Percentiles rank a stretch among this genome's conserved stretches.
Evolutionary conservation across 2,329 filamentous ascomycete species (phyloP).

Genomic region (Aspergillus aculeatinus): DNA sequence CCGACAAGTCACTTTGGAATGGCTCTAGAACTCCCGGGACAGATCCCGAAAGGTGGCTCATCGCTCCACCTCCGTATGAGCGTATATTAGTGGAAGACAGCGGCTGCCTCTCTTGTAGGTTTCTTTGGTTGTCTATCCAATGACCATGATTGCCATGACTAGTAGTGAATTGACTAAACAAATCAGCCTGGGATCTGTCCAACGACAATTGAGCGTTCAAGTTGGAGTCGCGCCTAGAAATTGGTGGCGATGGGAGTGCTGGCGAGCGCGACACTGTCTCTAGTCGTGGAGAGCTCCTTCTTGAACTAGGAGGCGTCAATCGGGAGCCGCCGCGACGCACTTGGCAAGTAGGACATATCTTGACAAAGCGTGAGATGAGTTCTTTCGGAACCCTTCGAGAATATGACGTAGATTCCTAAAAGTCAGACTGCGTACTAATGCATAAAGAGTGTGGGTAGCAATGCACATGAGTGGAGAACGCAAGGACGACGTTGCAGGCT

Average conservation of each 20-base stretch:
- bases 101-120: conserved; percentile 17
- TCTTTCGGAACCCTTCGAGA: conserved; percentile 50
- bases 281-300: conserved; percentile 39
- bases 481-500: neutral
- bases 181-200: conserved; percentile 32
- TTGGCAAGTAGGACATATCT: conserved; percentile 52
- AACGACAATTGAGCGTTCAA: conserved; percentile 27
- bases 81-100: conserved; percentile 22
- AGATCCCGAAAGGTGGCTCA: conserved; percentile 26
- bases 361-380: conserved; percentile 53
- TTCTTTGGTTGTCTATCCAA: conserved; percentile 32
- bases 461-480: neutral
- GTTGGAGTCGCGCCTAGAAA: conserved; percentile 37
- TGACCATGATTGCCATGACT: conserved; percentile 26
- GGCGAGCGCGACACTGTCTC: conserved; percentile 35
- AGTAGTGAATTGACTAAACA: conserved; percentile 28
- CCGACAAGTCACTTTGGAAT: conserved; percentile 29
- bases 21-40: conserved; percentile 31
- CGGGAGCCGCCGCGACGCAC: conserved; percentile 46
- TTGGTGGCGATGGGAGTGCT: conserved; percentile 38
- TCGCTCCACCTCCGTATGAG: conserved; percentile 23
- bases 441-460: neutral
- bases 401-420: neutral
- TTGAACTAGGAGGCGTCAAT: conserved; percentile 43
- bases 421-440: neutral